Conservation (phyloP, 2,329 filamentous ascomycete genomes). For the Colletotrichum sp. region DNA sequence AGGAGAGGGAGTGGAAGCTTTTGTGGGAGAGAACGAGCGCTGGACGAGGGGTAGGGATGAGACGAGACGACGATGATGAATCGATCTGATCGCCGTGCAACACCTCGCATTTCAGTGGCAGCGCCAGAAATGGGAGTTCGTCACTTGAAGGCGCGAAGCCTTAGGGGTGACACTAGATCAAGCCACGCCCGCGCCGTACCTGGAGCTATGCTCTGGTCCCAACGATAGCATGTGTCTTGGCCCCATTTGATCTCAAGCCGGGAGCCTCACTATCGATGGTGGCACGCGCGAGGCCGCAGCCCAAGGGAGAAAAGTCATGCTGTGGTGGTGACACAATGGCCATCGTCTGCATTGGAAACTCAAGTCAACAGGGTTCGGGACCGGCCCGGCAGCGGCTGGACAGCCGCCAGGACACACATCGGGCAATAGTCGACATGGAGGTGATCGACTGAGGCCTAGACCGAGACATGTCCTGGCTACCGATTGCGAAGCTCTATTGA, state of each 20-base stretch:
- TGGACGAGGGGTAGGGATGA: not conserved
- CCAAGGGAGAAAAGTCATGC: not conserved
- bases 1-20: not conserved
- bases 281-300: not conserved
- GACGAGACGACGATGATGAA: not conserved
- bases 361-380: not conserved
- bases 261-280: conserved; percentile 2
- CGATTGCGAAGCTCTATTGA: not conserved
- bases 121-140: not conserved
- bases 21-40: not conserved
- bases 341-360: not conserved
- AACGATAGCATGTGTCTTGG: not conserved
- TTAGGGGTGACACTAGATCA: not conserved
- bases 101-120: not conserved
- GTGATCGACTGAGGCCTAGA: not conserved
- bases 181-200: not conserved
- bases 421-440: not conserved
- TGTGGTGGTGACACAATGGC: not conserved
- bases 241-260: not conserved
- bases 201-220: not conserved
- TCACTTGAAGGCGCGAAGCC: not conserved
- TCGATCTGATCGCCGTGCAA: not conserved
- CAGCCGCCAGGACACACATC: not conserved
- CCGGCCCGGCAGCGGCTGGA: not conserved
- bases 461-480: not conserved